Evolutionary conservation across 1,284 basidiomycete species (phyloP).

Genomic region (Pyrrhoderma lamaoense): DNA sequence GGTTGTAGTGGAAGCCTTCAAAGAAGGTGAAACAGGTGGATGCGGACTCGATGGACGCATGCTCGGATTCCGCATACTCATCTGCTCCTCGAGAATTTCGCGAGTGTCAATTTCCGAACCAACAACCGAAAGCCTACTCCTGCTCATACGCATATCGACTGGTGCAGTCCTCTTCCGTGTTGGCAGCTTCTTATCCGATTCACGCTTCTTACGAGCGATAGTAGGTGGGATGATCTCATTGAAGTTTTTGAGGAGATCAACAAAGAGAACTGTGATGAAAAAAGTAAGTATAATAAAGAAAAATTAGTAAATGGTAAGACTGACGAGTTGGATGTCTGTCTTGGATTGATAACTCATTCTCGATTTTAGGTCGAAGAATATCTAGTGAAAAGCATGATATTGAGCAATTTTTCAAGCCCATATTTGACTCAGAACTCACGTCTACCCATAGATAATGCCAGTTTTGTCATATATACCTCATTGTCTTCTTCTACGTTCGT

Average conservation of each 20-base stretch:
- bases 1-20: background rate
- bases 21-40: background rate
- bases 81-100: slow-evolving; percentile 36
- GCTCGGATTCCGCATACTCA: slow-evolving; percentile 50
- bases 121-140: slow-evolving; percentile 38
- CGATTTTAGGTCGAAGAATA: slow-evolving; percentile 73
- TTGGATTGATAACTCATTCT: slow-evolving; percentile 77
- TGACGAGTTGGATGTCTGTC: slow-evolving; percentile 75
- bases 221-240: slow-evolving; percentile 71
- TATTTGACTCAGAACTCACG: slow-evolving; percentile 33
- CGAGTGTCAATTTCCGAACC: slow-evolving; percentile 31
- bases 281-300: background rate
- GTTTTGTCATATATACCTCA: slow-evolving; percentile 77
- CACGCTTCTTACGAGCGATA: slow-evolving; percentile 76
- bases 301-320: slow-evolving; percentile 26
- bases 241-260: slow-evolving; percentile 80
- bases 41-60: slow-evolving; percentile 21
- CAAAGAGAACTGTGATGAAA: slow-evolving; percentile 53
- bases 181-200: slow-evolving; percentile 76
- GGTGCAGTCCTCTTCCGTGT: slow-evolving; percentile 81
- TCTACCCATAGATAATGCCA: slow-evolving; percentile 81
- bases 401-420: slow-evolving; percentile 28
- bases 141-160: slow-evolving; percentile 80
- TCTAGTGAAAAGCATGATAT: background rate
- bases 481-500: slow-evolving; percentile 66